phyloP scores from a whole-genome alignment of 1,139 yeast genomes.

The Diutina mesorugosa region DNA sequence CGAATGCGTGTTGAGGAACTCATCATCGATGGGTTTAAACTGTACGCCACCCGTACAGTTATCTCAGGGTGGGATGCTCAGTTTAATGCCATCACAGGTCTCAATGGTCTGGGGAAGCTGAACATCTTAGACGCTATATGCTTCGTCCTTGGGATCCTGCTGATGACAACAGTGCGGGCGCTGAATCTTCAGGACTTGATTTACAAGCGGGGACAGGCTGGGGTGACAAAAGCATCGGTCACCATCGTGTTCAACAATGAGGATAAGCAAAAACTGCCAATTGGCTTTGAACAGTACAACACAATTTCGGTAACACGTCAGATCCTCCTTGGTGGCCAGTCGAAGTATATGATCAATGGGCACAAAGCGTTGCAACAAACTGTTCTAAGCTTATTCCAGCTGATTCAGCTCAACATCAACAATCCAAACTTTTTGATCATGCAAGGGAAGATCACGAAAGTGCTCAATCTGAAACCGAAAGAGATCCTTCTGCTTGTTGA shows the following conservation, averaged over 20 bases:
- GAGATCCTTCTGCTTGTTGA: constrained; percentile 86
- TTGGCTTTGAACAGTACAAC: constrained; percentile 70
- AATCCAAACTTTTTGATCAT: constrained; percentile 94
- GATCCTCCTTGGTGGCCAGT: constrained; percentile 80
- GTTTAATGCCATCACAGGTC: constrained; percentile 95
- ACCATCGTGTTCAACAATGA: constrained; percentile 87
- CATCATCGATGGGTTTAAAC: constrained; percentile 94
- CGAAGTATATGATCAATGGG: constrained; percentile 88
- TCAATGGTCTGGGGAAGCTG: constrained; percentile 95
- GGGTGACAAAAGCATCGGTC: constrained; percentile 93
- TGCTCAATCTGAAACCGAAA: constrained; percentile 86
- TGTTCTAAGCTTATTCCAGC: constrained; percentile 80
- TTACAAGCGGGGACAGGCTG: constrained; percentile 95
- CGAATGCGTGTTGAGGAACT: constrained; percentile 90
- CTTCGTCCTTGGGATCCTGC: constrained; percentile 93
- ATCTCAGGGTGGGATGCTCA: constrained; percentile 92
- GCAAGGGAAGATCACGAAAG: constrained; percentile 98
- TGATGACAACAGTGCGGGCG: constrained; percentile 91
- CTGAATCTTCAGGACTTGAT: constrained; percentile 87
- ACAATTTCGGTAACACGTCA: constrained; percentile 90
- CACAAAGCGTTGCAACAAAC: constrained; percentile 94
- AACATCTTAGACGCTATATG: constrained; percentile 94
- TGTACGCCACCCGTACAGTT: constrained; percentile 94
- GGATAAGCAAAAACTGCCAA: constrained; percentile 67
- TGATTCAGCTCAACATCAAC: constrained; percentile 89